Evolutionary conservation across 108 stramenopile species (phyloP), one percentile per base, ranked within the genome.

Genomic region (Seminavis robusta): DNA sequence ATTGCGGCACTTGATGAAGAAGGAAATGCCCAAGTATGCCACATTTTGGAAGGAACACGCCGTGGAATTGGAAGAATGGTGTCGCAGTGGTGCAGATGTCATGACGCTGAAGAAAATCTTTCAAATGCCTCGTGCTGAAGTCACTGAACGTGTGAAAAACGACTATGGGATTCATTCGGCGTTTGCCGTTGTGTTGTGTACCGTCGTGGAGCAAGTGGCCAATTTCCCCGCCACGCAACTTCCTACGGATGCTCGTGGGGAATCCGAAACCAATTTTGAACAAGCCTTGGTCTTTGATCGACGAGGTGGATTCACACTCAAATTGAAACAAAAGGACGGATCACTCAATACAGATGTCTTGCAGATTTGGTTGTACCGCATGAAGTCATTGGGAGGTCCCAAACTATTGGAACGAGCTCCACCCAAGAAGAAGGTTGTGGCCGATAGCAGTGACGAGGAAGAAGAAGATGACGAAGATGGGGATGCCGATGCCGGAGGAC

Each of bases 171-270:
- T 94, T 47, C 80, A 82, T 56, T 69, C 79, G 0, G 84, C 88
- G 3, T 90, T 74, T 66, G 76, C 68, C 1, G 76, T 80, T 5
- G 84, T 95, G 0, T 67, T 92, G 36, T 79, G 82, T 49, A 64
- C 85, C 2, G 88, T 88, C 4, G 67, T 70, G 31, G 90, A 92
- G 40, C 90, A 92, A 61, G 67, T 94, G 36, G 84, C 83, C 5
- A 71, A 90, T 56, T 95, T 95, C 57, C 10, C 47, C 0, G 24
- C 80, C 1, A 95, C 94, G 4, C 72, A 77, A 4, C 90, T 86
- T 59, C 72, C 69, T 1, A 37, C 54, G 1, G 94, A 95, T 64
- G 85, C 85, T 21, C 63, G 84, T 28, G 79, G 80, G 25, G 42
- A 48, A 8, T 65, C 53, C 0, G 92, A 93, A 52, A 59, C 68